Base-by-base conservation (phyloP, 2,329 filamentous ascomycete genomes). In the Colletotrichum coccodes region DNA sequence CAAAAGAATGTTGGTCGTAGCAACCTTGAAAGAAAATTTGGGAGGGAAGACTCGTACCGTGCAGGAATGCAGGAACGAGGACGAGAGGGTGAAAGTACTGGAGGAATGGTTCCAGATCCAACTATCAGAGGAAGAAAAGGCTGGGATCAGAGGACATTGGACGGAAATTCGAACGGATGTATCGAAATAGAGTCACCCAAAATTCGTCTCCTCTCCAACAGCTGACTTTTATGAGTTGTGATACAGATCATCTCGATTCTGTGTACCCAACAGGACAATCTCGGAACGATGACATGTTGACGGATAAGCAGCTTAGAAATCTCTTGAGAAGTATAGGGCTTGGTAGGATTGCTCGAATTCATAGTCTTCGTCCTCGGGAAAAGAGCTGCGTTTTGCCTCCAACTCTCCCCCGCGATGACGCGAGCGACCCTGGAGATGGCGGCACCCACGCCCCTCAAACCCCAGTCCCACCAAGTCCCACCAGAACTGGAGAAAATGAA, bases 1-100 rank as follows among this genome's bases (percentile, higher is more conserved):
- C 2, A 85, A 87, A 74, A 76, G 86, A 61, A 85, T 87, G 76
- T 74, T 91, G 71, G 75, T 84, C 5, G 82, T 85, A 26, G 82
- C 79, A 6, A 78, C 82, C 21, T 78, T 91, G 49, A 91, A 90
- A 78, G 81, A 79, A 77, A 86, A 87, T 71, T 71, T 85, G 36
- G 80, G 81, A 11, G 87, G 86, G 3, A 81, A 82, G 76, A 86
- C 85, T 18, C 79, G 81, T 69, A 73, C 86, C 14, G 72, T 90
- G 11, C 76, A 80, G 69, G 79, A 77, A 49, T 84, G 87, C 66
- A 76, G 76, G 72, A 86, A 71, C 0, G 90, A 92, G 73, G 76
- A 76, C 9, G 86, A 90, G 16, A 49, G 23, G 46, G 23, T 49
- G n/a, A 49, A 49, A 21, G 23, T 21, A 4, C 6, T 49, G n/a